Base-by-base conservation (phyloP, 139 green algal genomes). In the Micractinium conductrix region DNA sequence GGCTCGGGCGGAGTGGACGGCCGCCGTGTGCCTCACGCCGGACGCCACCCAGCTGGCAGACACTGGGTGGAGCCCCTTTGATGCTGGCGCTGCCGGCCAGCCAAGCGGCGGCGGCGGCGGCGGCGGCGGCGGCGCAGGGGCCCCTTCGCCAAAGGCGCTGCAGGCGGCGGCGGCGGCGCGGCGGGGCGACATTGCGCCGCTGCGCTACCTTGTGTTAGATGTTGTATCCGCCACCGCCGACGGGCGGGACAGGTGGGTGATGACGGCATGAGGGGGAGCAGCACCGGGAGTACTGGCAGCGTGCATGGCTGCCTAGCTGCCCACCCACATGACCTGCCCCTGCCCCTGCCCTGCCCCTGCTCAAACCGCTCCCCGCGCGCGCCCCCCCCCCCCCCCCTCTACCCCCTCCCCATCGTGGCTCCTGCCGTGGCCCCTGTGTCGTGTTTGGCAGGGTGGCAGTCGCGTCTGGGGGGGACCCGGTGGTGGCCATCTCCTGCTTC, bases 1-100 rank as follows among this genome's bases (percentile, higher is more conserved):
- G 87, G 85, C 91, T 4, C 24, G 76, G 1, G 90, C 88, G 2
- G 86, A 90, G 45, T 96, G 92, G 89, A 42, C 69, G 1, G 50
- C 70, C 19, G 62, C 94, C 48, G 69, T 80, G 68, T 89, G 84
- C 37, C 89, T 96, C 3, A 93, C 91, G 2, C 92, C 94, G 1
- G 94, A 97, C 53, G 93, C 93, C 42, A 95, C 93, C 4, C 93
- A 96, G 85, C 86, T 96, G 53, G 90, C 93, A 7, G 86, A 94
- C 42, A 68, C 86, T 5, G 17, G 43, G 42, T 96, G 93, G 93
- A 75, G 37, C 26, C 85, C 85, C 16, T 78, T 86, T 24, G 21
- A 26, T 53, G 82, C 37, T 48, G 42, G 44, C n/a, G n/a, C n/a
- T n/a, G n/a, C n/a, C n/a, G n/a, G n/a, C n/a, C n/a, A n/a, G n/a